Evolutionary conservation across 164 flowering plant genomes (phyloP).

Genomic region (Umbilicus rupestris): DNA sequence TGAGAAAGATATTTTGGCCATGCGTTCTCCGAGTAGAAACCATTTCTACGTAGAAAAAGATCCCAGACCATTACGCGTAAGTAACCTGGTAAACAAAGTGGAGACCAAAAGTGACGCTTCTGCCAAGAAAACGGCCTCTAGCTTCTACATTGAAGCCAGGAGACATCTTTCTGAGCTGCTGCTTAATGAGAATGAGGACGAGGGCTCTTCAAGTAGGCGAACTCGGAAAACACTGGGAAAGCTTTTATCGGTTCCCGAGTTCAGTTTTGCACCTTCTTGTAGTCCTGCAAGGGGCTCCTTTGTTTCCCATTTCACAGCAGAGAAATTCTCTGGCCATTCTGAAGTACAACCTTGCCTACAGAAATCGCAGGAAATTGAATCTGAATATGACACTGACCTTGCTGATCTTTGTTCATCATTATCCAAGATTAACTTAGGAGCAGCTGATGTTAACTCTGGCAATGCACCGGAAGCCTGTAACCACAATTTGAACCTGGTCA

Average conservation of each 20-base stretch:
- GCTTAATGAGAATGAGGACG: slow-evolving; percentile 32
- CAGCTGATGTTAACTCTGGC: slow-evolving; percentile 14
- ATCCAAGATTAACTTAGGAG: slow-evolving; percentile 15
- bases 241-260: slow-evolving; percentile 60
- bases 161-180: slow-evolving; percentile 78
- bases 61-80: slow-evolving; percentile 25
- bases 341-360: slow-evolving; percentile 17
- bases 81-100: slow-evolving; percentile 15
- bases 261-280: slow-evolving; percentile 36
- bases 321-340: too few species aligned
- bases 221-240: slow-evolving; percentile 49
- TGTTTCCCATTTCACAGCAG: slow-evolving; percentile 20
- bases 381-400: slow-evolving; percentile 20
- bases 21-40: slow-evolving; percentile 37
- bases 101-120: slow-evolving; percentile 12
- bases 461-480: slow-evolving; percentile 14
- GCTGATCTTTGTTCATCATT: slow-evolving; percentile 16
- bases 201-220: slow-evolving; percentile 17
- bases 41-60: slow-evolving; percentile 40
- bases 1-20: slow-evolving; percentile 23
- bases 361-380: slow-evolving; percentile 11
- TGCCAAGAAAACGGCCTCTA: slow-evolving; percentile 34
- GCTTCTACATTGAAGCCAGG: slow-evolving; percentile 63
- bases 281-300: slow-evolving; percentile 50
- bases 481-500: slow-evolving; percentile 12